A percentile compares a stretch with the other conserved stretches of the same genome.
Evolutionary conservation across 495 filamentous ascomycete genomes (phyloP).

Genomic region (Gamarada debralockiae): DNA sequence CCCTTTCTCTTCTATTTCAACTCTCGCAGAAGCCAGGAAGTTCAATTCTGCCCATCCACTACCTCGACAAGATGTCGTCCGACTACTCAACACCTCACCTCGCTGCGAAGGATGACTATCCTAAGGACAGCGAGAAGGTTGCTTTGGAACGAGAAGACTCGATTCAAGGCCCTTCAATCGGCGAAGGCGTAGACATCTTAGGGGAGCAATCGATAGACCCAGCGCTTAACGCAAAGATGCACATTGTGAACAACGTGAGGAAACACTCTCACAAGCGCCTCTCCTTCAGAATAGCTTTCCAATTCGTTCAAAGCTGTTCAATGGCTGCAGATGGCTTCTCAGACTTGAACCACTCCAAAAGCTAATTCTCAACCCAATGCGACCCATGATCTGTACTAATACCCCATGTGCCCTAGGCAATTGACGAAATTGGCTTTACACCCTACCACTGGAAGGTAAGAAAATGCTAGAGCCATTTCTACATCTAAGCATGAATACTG

Average conservation of each 20-base stretch:
- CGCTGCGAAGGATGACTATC: background rate
- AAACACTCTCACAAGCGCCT: background rate
- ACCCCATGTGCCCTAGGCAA: constrained; percentile 41
- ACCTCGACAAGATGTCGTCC: constrained; percentile 7
- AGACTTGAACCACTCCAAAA: too few relatives aligned
- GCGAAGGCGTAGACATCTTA: constrained; percentile 44
- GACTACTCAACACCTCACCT: constrained; percentile 1
- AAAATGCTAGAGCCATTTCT: background rate
- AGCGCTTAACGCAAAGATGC: constrained; percentile 65
- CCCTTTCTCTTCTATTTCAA: too few relatives aligned
- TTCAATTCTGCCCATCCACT: background rate
- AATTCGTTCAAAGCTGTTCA: too few relatives aligned
- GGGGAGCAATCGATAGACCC: constrained; percentile 50
- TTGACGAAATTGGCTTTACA: constrained; percentile 72
- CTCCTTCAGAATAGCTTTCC: too few relatives aligned
- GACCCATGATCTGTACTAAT: background rate
- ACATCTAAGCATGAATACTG: too few relatives aligned
- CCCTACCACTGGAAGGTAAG: constrained; percentile 53
- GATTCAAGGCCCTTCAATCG: constrained; percentile 16
- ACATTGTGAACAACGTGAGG: constrained; percentile 63
- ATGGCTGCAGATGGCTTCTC: too few relatives aligned
- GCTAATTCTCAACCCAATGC: background rate
- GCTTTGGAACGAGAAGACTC: constrained; percentile 1
- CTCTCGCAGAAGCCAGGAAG: background rate
- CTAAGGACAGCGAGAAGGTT: constrained; percentile 14